These are phyloP conservation scores for Posidonia oceanica DNA, from an alignment of 116 monocot genomes.

Conservation along the genomic window DNA sequence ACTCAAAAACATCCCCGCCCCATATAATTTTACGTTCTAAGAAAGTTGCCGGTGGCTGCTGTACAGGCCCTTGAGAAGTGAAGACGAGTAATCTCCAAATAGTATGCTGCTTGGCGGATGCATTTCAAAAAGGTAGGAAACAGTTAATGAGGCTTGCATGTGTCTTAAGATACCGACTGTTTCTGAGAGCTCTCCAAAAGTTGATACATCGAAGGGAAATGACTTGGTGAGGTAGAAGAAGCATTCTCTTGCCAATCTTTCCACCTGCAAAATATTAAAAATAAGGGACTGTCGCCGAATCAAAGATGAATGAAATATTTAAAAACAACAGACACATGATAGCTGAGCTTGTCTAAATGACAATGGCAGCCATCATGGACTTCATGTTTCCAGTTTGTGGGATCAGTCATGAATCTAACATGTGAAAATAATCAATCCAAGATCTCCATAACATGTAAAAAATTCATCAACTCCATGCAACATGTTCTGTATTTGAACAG, in stretches of 20 bases:
- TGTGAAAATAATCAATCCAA: too few species aligned
- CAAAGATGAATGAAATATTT: too few species aligned
- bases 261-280: conserved; percentile 37
- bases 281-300: neutral
- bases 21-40: neutral
- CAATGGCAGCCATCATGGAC: too few species aligned
- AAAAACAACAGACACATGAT: too few species aligned
- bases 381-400: too few species aligned
- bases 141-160: conserved; percentile 30
- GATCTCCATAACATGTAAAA: too few species aligned
- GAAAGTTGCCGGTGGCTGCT: neutral
- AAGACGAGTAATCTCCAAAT: conserved; percentile 23
- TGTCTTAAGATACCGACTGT: conserved; percentile 9
- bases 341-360: too few species aligned
- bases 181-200: conserved; percentile 25
- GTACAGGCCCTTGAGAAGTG: conserved; percentile 14
- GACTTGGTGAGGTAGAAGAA: conserved; percentile 59
- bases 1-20: neutral
- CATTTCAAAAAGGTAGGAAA: conserved; percentile 58
- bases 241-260: conserved; percentile 56
- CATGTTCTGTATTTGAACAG: too few species aligned
- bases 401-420: too few species aligned
- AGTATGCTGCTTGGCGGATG: conserved; percentile 25
- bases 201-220: conserved; percentile 45
- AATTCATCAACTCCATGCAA: too few species aligned